Conservation (phyloP, 768 basidiomycete genomes). For the Russula dissimulans region DNA sequence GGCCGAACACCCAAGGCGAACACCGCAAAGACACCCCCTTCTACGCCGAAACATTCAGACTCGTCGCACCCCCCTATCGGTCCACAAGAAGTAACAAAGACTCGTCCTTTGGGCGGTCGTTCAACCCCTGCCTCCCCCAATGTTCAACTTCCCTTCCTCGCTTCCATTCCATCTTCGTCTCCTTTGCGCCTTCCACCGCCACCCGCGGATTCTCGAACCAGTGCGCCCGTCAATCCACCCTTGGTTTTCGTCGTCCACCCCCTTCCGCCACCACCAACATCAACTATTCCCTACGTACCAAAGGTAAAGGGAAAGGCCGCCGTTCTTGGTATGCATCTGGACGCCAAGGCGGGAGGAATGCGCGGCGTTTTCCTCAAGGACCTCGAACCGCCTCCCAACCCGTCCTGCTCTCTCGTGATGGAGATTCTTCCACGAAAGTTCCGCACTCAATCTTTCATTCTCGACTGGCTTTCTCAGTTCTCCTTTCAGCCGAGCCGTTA, state of each 20-base stretch:
- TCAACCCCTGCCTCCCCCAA: background rate
- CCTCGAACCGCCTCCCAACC: conserved; percentile 29
- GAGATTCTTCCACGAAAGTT: conserved; percentile 45
- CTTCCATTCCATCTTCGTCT: background rate
- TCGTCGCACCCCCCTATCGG: background rate
- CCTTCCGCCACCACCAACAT: background rate
- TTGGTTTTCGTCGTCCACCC: background rate
- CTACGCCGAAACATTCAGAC: background rate
- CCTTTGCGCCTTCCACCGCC: background rate
- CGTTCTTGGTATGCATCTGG: conserved; percentile 6
- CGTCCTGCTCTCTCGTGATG: conserved; percentile 45
- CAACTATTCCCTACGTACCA: background rate
- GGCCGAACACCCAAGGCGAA: background rate
- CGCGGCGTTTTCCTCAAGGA: conserved; percentile 12
- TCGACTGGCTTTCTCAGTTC: conserved; percentile 34
- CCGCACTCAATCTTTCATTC: conserved; percentile 34
- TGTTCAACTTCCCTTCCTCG: background rate
- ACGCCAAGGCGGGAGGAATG: background rate
- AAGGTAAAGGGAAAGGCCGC: background rate
- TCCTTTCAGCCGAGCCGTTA: background rate
- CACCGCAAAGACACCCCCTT: background rate
- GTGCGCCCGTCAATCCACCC: background rate
- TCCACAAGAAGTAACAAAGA: background rate
- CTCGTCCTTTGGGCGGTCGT: background rate
- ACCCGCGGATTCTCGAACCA: background rate